Percentiles rank a stretch among this genome's conserved stretches.
Evolutionary conservation across 2,329 filamentous ascomycete genomes (phyloP).

Genomic region (Phaeoacremonium minimum): DNA sequence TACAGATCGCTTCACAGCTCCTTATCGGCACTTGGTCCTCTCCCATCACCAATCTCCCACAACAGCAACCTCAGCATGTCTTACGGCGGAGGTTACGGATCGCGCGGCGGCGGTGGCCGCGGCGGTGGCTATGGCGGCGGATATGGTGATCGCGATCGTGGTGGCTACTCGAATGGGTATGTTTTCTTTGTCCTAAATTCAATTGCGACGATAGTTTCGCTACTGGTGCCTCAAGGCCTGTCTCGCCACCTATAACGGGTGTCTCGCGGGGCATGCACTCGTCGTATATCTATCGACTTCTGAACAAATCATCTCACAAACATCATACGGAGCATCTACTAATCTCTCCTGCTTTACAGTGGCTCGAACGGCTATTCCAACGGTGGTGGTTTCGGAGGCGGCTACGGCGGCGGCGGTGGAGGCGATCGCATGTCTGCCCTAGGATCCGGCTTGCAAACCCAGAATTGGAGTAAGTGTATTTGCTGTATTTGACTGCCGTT

Average conservation of each 20-base stretch:
- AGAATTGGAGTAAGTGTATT: slow-evolving; percentile 72
- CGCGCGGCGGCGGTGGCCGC: slow-evolving; percentile 38
- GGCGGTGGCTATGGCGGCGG: slow-evolving; percentile 48
- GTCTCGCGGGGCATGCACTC: too few species aligned
- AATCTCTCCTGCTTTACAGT: too few species aligned
- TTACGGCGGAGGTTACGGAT: slow-evolving; percentile 35
- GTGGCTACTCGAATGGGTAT: slow-evolving; percentile 25
- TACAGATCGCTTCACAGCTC: neutral
- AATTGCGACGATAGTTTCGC: too few species aligned
- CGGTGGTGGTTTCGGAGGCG: slow-evolving; percentile 28
- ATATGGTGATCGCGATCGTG: slow-evolving; percentile 37
- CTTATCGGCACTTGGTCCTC: slow-evolving; percentile 17
- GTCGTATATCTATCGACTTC: too few species aligned
- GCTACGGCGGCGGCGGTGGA: slow-evolving; percentile 54
- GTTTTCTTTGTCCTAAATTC: slow-evolving; percentile 20
- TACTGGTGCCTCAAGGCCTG: too few species aligned
- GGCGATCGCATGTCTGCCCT: slow-evolving; percentile 94
- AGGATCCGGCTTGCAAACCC: slow-evolving; percentile 80
- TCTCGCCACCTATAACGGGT: too few species aligned
- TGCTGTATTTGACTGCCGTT: too few species aligned
- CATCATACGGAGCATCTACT: too few species aligned
- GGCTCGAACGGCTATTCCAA: slow-evolving; percentile 42
- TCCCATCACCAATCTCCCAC: slow-evolving; percentile 15
- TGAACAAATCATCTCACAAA: too few species aligned
- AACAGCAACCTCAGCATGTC: slow-evolving; percentile 35